Evolutionary conservation across 257 asterid genomes (phyloP), one percentile per base, ranked within the genome.

Genomic region (Striga asiatica): DNA sequence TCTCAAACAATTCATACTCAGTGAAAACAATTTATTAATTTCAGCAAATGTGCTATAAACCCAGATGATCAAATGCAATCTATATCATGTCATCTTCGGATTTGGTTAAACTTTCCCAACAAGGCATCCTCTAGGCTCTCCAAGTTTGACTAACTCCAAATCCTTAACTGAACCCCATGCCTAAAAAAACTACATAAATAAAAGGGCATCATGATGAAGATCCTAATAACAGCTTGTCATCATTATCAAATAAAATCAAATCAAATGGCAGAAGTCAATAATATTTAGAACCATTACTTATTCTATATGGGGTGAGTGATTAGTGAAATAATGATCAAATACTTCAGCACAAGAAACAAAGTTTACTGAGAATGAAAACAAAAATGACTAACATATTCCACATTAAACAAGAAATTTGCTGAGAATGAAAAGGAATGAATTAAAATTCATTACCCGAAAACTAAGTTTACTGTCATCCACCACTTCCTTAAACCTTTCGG

Each of bases 381-480:
- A 2, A 7, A 38, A 2, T 12, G 3, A 38, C 14, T 1, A 29
- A 29, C 3, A 29, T 29, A 29, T 29, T 29, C 7, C 8, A 6
- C 17, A 43, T 20, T 8, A 6, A 43, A 43, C 13, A 18, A 43
- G 13, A 43, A 18, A 43, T 6, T 23, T 14, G 12, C 11, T 17
- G 24, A 43, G 11, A 27, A 5, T 42, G 46, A 54, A 45, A 22
- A 31, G 9, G 42, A 37, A 35, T 50, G 16, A 24, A 50, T 17
- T 18, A 42, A 5, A 45, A 42, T 5, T 8, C 52, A 38, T 50
- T 82, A 87, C 98, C 95, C 81, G 89, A 67, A 92, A 92, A 74
- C 74, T 74, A 57, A 75, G 51, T 78, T 49, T 88, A 62, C 94
- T 84, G 37, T 84, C 88, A 21, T 78, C 91, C 62, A 92, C 97